Evolutionary conservation across 2,329 filamentous ascomycete genomes (phyloP), one percentile per base, ranked within the genome.

Genomic region (Leptodontidium sp.): DNA sequence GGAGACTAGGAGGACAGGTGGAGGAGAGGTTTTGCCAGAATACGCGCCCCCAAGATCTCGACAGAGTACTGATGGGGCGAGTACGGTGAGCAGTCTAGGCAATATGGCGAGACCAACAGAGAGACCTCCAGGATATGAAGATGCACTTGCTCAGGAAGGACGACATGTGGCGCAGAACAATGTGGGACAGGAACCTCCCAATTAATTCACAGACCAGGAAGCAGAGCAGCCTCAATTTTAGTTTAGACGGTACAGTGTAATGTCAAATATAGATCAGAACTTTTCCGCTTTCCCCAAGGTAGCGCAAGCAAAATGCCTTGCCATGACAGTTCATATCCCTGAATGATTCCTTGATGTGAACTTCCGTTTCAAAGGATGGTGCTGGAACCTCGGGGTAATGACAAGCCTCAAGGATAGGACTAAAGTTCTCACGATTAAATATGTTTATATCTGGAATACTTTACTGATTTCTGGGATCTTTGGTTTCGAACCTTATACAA

Each of bases 11-110:
- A 45, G 38, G 24, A 61, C 26, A 8, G 58, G 58, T n/a, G 58
- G 40, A 29, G 58, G 58, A 17, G 58, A 61, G 29, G 24, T 47
- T n/a, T 47, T 61, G 58, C 58, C 58, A n/a, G 24, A 45, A n/a
- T 61, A 61, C 5, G 12, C 40, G 24, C 40, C 35, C 7, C 14
- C 58, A 47, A 9, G 24, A 61, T 43, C 35, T 14, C 21, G 26
- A 29, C 35, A 21, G 7, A 49, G 24, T 5, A 26, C 58, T 4
- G 40, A 35, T 21, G 26, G 11, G 43, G 32, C 38, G 35, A 45
- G 59, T 24, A 7, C 26, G 2, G 43, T 14, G 15, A 62, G 43
- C 45, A 38, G 45, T 62, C 2, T 50, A 24, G n/a, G 43, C 21
- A 15, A 62, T 32, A 14, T 50, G 43, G 43, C 43, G 15, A 50